Conservation (phyloP, 495 filamentous ascomycete species). For the Oleoguttula mirabilis region DNA sequence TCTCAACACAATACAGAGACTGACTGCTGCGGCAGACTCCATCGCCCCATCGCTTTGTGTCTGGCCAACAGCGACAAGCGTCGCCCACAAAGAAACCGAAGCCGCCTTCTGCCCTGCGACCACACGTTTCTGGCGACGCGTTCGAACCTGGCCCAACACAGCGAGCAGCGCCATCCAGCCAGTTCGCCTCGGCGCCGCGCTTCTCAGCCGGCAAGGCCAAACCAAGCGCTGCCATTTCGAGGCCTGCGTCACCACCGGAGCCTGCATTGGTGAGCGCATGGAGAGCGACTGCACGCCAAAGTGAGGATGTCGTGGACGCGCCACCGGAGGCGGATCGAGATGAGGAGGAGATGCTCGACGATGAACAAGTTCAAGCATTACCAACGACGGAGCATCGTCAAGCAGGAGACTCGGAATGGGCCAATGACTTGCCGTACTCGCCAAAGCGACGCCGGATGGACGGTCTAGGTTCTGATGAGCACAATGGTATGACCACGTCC, state of each 20-base stretch:
- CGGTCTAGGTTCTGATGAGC: not conserved
- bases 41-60: slow-evolving; percentile 14
- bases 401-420: not conserved
- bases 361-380: not conserved
- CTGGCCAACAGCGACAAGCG: slow-evolving; percentile 1
- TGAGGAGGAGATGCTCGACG: slow-evolving; percentile 16
- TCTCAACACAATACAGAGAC: too few species aligned
- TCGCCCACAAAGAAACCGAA: not conserved
- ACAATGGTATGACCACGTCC: not conserved
- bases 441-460: slow-evolving; percentile 13
- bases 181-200: slow-evolving; percentile 12
- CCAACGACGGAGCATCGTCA: not conserved
- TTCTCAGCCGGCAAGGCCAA: slow-evolving; percentile 2
- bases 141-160: not conserved
- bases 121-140: not conserved
- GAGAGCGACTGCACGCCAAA: not conserved
- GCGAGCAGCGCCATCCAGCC: not conserved
- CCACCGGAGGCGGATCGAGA: not conserved
- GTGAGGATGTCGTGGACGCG: slow-evolving; percentile 7
- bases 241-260: slow-evolving; percentile 10
- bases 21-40: slow-evolving; percentile 4
- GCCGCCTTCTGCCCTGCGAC: slow-evolving; percentile 2
- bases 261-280: slow-evolving; percentile 2
- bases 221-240: not conserved
- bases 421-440: slow-evolving; percentile 3